Evolutionary conservation across 176 grass and related monocot species (phyloP), one percentile per base, ranked within the genome.

Genomic region (Tillandsia fasciculata): DNA sequence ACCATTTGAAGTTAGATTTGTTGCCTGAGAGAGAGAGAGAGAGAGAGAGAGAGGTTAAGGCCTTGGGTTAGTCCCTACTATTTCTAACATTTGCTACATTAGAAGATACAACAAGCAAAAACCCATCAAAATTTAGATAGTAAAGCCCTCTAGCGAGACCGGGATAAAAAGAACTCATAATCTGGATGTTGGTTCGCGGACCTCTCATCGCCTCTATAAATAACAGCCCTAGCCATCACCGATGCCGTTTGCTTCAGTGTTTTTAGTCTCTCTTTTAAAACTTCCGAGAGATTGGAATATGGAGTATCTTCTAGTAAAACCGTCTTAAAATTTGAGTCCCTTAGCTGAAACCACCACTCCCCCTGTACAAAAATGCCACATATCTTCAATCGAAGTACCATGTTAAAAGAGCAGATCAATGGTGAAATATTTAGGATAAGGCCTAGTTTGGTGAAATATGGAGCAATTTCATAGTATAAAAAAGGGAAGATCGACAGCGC

Each of bases 81-180:
- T 50, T 27, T 57, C 74, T 85, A 65, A 10, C n/a, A 81, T 18
- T 26, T 67, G 75, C 61, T 77, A 74, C 47, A 20, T 33, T 83
- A 79, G 20, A 49, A 63, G 26, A 48, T 26, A 3, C 14, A 67
- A 27, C 18, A 18, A 52, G 67, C 51, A 24, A 13, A 26, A 58
- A 53, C 3, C 4, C 33, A 63, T 75, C 28, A 7, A 61, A 70
- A 20, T 53, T 15, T 14, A 57, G n/a, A 2, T 18, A 14, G 4
- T 22, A 59, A 28, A 3, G 49, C 64, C 64, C 12, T 66, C 78
- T 91, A 87, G 71, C 52, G 33, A 64, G 51, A 72, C 49, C 93
- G 74, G 14, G 84, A 87, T 1, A 82, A 42, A 78, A 97, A 97
- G 74, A 97, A 97, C 64, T 87, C 84, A 1, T 81, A 92, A 28